Evolutionary conservation across 305 asterid species (phyloP), one percentile per base, ranked within the genome.

Genomic region (Salvia sclarea): DNA sequence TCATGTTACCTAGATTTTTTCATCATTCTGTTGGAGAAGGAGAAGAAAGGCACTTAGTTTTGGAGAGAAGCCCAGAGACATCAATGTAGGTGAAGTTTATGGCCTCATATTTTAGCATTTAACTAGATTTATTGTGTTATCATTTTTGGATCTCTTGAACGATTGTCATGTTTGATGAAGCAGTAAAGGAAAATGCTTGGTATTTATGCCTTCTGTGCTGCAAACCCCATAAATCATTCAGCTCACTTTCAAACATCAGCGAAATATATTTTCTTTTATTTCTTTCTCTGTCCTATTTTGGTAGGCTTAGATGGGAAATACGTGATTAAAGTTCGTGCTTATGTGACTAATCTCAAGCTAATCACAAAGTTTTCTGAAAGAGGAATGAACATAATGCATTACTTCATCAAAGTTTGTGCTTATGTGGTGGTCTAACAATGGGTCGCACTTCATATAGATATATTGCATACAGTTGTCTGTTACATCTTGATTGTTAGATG

Each of bases 21-120:
- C 98, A 92, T 84, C 81, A 84, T 45, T 92, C 98, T 16, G 89
- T 88, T 70, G 97, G 98, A 66, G 96, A 90, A 80, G 98, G 93
- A 77, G 96, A 88, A 66, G 90, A 72, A 67, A 82, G 97, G 47
- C 98, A 82, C 81, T 77, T 92, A 75, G 75, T 92, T 45, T 75
- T 92, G 87, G 95, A 92, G 85, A 86, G 93, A 77, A 83, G 87
- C 79, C 79, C 86, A 48, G 95, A 86, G 81, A 84, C 96, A 31
- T 75, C 91, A 66, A 75, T 92, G 98, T 92, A 80, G 50, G 97
- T 84, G 68, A 75, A 78, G 48, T 37, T 60, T 50, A 45, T 71
- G 50, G 71, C 44, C 47, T 30, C 17, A 40, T 50, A 25, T 25
- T 5, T 53, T 69, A 41, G 73, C 50, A 52, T 68, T 56, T 33